These are phyloP conservation scores for Dipteronia sinensis DNA, from an alignment of 345 rosid genomes.

Conservation along the genomic window DNA sequence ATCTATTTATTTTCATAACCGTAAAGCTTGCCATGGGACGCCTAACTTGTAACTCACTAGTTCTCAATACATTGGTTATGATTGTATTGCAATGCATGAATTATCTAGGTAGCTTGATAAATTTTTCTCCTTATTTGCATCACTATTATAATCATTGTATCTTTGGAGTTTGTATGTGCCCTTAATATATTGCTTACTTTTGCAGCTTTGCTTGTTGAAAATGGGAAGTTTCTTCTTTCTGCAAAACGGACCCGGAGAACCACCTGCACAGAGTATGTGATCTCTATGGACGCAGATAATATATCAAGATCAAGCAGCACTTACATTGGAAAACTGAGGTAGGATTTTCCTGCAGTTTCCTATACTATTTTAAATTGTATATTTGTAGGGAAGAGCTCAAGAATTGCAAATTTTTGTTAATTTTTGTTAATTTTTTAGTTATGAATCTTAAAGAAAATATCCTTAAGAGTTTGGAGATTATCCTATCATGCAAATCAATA, in stretches of 20 bases:
- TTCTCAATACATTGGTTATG: background rate
- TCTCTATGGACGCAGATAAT: constrained; percentile 86
- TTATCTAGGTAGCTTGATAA: background rate
- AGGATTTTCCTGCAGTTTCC: background rate
- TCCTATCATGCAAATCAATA: background rate
- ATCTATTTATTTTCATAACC: background rate
- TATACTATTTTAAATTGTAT: background rate
- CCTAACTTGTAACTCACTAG: background rate
- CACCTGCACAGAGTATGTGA: constrained; percentile 86
- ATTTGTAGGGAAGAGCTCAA: background rate
- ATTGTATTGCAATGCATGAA: background rate
- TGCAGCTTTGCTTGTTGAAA: constrained; percentile 82
- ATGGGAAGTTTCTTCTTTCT: constrained; percentile 93
- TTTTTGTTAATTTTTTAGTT: background rate
- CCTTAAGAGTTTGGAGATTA: background rate
- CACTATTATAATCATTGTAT: background rate
- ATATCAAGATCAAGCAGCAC: constrained; percentile 87
- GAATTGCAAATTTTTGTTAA: background rate
- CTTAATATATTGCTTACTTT: background rate
- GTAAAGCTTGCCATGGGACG: background rate
- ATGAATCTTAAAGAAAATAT: background rate
- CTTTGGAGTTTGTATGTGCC: background rate
- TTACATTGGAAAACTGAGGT: constrained; percentile 92
- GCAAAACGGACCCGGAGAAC: constrained; percentile 90
- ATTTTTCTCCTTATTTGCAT: background rate